These are phyloP conservation scores for Nicotiana paniculata DNA, from an alignment of 257 asterid genomes.

Conservation along the genomic window DNA sequence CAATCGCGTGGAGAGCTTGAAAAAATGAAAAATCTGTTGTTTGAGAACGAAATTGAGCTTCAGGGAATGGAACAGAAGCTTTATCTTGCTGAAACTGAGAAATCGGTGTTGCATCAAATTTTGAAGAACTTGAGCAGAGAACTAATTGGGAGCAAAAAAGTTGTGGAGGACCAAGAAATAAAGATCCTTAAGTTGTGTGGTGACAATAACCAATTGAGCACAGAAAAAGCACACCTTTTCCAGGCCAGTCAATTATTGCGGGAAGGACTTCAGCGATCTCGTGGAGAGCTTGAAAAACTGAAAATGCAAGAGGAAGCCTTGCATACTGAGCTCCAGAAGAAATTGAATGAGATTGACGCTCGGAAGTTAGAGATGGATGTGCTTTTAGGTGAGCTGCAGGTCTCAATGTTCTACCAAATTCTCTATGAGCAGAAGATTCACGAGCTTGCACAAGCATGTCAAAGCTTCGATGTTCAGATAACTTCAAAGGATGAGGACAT, in stretches of 20 bases:
- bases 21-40: constrained; percentile 30
- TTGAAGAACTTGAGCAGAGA: constrained; percentile 35
- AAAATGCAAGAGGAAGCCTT: constrained; percentile 38
- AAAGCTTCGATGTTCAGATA: constrained; percentile 31
- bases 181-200: constrained; percentile 34
- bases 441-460: constrained; percentile 51
- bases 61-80: constrained; percentile 45
- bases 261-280: constrained; percentile 33
- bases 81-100: constrained; percentile 32
- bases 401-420: constrained; percentile 44
- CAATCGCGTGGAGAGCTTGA: constrained; percentile 31
- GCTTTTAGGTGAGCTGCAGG: constrained; percentile 54
- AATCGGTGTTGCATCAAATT: constrained; percentile 29
- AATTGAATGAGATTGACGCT: constrained; percentile 35
- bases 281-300: constrained; percentile 29
- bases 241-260: constrained; percentile 33
- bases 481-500: constrained; percentile 23
- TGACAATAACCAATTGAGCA: constrained; percentile 35
- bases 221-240: constrained; percentile 32
- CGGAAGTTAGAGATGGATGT: constrained; percentile 49
- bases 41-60: constrained; percentile 33
- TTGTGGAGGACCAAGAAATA: constrained; percentile 30
- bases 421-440: constrained; percentile 65
- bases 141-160: constrained; percentile 24
- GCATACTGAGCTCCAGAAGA: constrained; percentile 44